A percentile compares a stretch with the other conserved stretches of the same genome.
phyloP scores from a whole-genome alignment of 2,329 filamentous ascomycete genomes.

The Cercospora citrullina region DNA sequence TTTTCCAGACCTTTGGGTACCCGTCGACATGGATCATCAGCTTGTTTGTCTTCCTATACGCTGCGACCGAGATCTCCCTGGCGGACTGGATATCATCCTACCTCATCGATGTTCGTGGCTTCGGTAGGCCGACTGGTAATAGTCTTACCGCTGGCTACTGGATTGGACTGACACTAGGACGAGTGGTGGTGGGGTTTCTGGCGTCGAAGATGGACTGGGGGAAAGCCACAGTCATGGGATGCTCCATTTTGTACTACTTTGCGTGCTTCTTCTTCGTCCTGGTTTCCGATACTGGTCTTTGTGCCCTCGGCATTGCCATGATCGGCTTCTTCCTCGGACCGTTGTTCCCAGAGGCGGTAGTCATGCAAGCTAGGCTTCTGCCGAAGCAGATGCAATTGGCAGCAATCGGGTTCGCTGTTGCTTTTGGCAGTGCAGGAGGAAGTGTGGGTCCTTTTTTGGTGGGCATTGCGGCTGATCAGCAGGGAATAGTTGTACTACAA shows the following conservation, averaged over 20 bases:
- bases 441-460: conserved; percentile 36
- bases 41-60: conserved; percentile 15
- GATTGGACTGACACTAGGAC: conserved; percentile 22
- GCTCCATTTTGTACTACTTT: conserved; percentile 9
- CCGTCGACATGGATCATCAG: conserved; percentile 13
- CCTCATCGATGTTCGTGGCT: conserved; percentile 16
- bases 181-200: conserved; percentile 22
- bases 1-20: conserved; percentile 39
- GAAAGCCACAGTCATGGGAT: conserved; percentile 10
- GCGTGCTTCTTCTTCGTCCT: conserved; percentile 11
- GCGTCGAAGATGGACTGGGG: conserved; percentile 14
- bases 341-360: conserved; percentile 26
- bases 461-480: conserved; percentile 8
- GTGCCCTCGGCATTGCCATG: conserved; percentile 7
- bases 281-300: conserved; percentile 14
- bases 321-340: conserved; percentile 27
- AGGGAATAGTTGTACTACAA: conserved; percentile 8
- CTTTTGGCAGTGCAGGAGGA: conserved; percentile 22
- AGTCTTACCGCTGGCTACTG: conserved; percentile 23
- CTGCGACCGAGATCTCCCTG: conserved; percentile 12
- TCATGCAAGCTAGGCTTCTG: conserved; percentile 18
- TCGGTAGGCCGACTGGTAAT: conserved; percentile 11
- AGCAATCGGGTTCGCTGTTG: conserved; percentile 23
- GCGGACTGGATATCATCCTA: conserved; percentile 17
- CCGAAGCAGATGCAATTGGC: conserved; percentile 21